phyloP scores from a whole-genome alignment of 1,284 basidiomycete genomes.

The Hemileia vastatrix region DNA sequence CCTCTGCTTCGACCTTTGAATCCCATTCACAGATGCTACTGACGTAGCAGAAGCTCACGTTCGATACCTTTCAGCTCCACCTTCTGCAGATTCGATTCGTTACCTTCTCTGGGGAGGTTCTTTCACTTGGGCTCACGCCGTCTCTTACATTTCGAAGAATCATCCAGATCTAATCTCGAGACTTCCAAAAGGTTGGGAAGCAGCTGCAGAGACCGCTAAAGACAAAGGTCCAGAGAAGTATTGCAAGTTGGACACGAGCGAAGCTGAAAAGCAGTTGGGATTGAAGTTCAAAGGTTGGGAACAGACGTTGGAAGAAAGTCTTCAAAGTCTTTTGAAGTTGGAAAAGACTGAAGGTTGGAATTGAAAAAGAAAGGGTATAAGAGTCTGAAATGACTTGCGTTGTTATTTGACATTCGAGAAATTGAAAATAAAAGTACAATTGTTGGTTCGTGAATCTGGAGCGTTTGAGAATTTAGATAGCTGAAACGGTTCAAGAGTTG shows the following conservation, averaged over 20 bases:
- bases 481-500: no score
- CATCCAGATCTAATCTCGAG: conserved; percentile 29
- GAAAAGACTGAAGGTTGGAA: conserved; percentile 31
- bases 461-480: no score
- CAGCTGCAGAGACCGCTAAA: conserved; percentile 10
- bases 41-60: conserved; percentile 36
- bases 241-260: conserved; percentile 29
- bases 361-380: not conserved
- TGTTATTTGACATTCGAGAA: no score
- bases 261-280: conserved; percentile 27
- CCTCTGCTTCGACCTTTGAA: not conserved
- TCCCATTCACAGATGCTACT: not conserved
- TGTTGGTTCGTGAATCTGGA: no score
- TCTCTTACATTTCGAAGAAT: conserved; percentile 28
- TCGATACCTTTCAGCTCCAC: conserved; percentile 25
- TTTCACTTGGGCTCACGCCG: conserved; percentile 34
- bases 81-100: conserved; percentile 27
- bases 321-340: conserved; percentile 32
- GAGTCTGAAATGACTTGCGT: not conserved
- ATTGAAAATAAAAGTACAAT: no score
- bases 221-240: conserved; percentile 24
- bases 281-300: conserved; percentile 34
- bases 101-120: conserved; percentile 33
- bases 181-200: conserved; percentile 36
- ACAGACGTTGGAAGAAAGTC: conserved; percentile 31